Evolutionary conservation across 1,284 basidiomycete species (phyloP), one percentile per base, ranked within the genome.

Genomic region (Macrocybe sp.): DNA sequence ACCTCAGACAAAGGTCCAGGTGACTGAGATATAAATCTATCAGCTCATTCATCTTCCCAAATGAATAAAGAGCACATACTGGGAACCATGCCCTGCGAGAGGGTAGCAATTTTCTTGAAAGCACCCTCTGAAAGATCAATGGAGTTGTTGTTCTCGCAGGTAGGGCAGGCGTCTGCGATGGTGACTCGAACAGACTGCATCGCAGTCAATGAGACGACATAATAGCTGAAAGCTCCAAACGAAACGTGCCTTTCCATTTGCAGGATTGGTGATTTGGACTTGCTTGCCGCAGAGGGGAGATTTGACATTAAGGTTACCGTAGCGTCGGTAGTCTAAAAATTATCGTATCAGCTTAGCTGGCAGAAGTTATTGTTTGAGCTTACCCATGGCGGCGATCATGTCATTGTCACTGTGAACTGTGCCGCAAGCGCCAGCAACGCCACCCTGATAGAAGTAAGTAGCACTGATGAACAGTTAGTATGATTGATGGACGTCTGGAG

Each of bases 91-190:
- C 92, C 92, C 34, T 78, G 68, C 6, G 60, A 64, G 46, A 75
- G 62, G 47, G 64, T 57, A 33, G 78, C 83, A 48, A 95, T 78
- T 11, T 63, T 56, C 39, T 71, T 48, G 77, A 97, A 97, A 28
- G 90, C 84, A 44, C 61, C 81, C n/a, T 63, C 54, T 9, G 89
- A 92, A 50, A 97, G 77, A 64, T 97, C 94, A 59, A 97, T 81
- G 14, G 82, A 85, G 63, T 85, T 72, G 33, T 46, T 45, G 52
- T 76, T 76, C 0, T 57, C 33, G 72, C 94, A 97, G 6, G 82
- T 83, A n/a, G 92, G 92, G 76, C 93, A 96, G 22, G 75, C 82
- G 59, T 95, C 92, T 10, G 76, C 85, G 56, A 94, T 74, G 16
- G 71, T 75, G 49, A 83, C 91, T 2, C 65, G 72, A 52, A 89